Evolutionary conservation across 257 asterid genomes (phyloP), one percentile per base, ranked within the genome.

Genomic region (Gynochthodes officinalis): DNA sequence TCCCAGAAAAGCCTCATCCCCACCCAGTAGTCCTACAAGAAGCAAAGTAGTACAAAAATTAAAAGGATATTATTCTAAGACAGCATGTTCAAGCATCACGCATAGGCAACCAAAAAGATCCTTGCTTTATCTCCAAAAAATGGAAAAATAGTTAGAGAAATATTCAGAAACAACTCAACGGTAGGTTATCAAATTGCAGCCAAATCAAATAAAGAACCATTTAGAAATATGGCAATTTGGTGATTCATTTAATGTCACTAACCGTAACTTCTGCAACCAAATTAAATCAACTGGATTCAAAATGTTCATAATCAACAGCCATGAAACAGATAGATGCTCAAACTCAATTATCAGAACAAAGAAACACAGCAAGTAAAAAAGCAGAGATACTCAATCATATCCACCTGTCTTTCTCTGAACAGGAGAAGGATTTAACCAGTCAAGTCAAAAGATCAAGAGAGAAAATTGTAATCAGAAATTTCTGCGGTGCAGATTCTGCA

Each of bases 401-500:
- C 44, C 72, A 81, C 87, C 90, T 75, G 75, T 65, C 46, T 44
- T 74, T 70, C 72, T 55, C 72, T 55, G 72, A 77, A 69, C 53
- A 64, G 67, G 73, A n/a, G 10, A 70, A 70, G 68, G 73, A 71
- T 9, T 25, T 70, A 80, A 55, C 71, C 67, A 79, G 79, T 67
- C 14, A 62, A 71, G 60, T 81, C 83, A 78, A 76, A 73, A 76
- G 75, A 73, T 55, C 69, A 76, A 78, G 75, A 61, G 83, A 81
- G 71, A 23, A 80, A 80, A 46, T 63, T 55, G 49, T n/a, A 60
- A 79, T 77, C 84, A 53, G 78, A 75, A 70, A 82, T 60, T 60
- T 73, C 48, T 28, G 27, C 33, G 43, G 59, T 61, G 27, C 73
- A n/a, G n/a, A n/a, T n/a, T n/a, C n/a, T n/a, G n/a, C n/a, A 84